Percentiles rank a stretch among this genome's conserved stretches.
These are phyloP conservation scores for Ustulina deusta DNA, from an alignment of 2,329 filamentous ascomycete genomes.

Conservation along the genomic window DNA sequence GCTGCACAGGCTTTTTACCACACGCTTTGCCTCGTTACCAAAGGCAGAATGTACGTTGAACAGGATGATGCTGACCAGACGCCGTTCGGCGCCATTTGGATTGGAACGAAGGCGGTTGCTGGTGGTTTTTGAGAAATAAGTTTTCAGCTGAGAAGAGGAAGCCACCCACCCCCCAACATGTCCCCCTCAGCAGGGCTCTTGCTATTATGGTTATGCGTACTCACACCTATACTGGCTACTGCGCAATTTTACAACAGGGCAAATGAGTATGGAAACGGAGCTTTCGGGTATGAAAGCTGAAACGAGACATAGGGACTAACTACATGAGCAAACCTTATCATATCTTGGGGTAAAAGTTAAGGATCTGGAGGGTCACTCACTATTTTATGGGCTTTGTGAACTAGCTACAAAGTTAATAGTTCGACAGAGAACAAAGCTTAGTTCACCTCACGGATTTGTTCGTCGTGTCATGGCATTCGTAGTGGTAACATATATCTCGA, in stretches of 20 bases:
- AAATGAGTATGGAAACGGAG: neutral
- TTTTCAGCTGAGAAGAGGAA: neutral
- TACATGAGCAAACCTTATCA: neutral
- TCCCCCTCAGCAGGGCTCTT: neutral
- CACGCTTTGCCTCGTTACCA: slow-evolving; percentile 76
- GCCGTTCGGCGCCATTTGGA: slow-evolving; percentile 61
- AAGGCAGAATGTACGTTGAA: slow-evolving; percentile 69
- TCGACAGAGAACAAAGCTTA: slow-evolving; percentile 11
- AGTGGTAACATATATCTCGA: slow-evolving; percentile 1
- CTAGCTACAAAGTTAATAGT: slow-evolving; percentile 16
- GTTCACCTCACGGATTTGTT: slow-evolving; percentile 18
- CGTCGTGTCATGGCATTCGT: neutral
- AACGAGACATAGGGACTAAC: neutral
- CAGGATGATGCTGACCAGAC: slow-evolving; percentile 63
- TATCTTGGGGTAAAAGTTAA: neutral
- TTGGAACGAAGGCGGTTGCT: slow-evolving; percentile 54
- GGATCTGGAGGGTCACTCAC: neutral
- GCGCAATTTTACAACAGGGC: neutral
- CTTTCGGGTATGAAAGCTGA: neutral
- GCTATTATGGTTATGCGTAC: neutral
- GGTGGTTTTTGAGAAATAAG: neutral
- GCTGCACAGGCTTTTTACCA: slow-evolving; percentile 83
- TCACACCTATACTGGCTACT: slow-evolving; percentile 19
- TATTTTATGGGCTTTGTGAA: slow-evolving; percentile 16
- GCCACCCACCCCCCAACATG: neutral